These are phyloP conservation scores for Globisporangium lucens DNA, from an alignment of 352 stramenopile genomes.

Conservation along the genomic window DNA sequence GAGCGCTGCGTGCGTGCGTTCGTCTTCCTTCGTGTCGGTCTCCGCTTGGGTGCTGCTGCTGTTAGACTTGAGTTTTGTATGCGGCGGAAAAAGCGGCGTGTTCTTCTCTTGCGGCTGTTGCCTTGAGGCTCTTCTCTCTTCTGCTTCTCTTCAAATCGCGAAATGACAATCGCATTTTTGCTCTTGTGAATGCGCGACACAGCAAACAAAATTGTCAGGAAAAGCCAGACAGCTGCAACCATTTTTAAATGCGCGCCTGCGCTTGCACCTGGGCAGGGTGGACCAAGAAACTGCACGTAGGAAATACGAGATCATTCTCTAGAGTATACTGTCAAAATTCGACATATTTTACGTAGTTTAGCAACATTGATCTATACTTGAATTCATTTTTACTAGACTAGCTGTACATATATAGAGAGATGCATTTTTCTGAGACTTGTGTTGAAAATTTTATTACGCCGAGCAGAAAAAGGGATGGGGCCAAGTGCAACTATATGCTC, in stretches of 20 bases:
- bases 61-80: constrained; percentile 4
- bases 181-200: neutral
- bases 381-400: too few relatives aligned
- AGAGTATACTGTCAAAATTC: neutral
- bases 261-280: neutral
- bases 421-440: neutral
- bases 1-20: neutral
- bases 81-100: neutral
- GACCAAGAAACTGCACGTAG: neutral
- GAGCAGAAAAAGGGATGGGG: neutral
- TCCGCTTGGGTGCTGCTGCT: neutral
- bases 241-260: neutral
- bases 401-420: neutral
- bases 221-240: constrained; percentile 2
- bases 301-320: neutral
- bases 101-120: constrained; percentile 5
- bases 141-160: constrained; percentile 6
- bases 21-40: neutral
- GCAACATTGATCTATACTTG: too few relatives aligned
- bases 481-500: neutral
- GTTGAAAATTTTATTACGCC: neutral
- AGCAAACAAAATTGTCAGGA: neutral
- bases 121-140: neutral
- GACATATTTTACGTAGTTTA: neutral
- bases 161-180: neutral